Evolutionary conservation across 2,329 filamentous ascomycete species (phyloP).

Genomic region (Coniochaeta sp.): DNA sequence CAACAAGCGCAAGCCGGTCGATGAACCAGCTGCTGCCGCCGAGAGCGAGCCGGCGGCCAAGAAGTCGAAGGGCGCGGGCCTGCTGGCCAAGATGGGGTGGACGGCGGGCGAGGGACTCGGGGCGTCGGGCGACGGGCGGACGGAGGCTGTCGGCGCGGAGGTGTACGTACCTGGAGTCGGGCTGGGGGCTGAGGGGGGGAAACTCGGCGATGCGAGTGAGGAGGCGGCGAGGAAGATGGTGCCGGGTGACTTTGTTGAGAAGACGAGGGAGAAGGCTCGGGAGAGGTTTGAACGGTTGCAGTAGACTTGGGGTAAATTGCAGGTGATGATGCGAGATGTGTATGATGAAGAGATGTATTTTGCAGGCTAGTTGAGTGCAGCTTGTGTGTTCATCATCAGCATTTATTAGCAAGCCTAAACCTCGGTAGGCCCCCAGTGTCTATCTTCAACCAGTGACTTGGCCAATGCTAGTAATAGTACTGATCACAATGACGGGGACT

Average conservation of each 20-base stretch:
- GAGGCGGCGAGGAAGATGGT: conserved; percentile 55
- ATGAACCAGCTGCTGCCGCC: conserved; percentile 20
- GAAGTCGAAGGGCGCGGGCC: conserved; percentile 55
- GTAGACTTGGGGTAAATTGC: conserved; percentile 14
- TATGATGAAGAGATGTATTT: no score
- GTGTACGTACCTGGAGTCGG: conserved; percentile 63
- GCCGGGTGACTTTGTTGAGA: conserved; percentile 54
- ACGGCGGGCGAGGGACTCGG: conserved; percentile 57
- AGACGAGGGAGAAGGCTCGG: conserved; percentile 58
- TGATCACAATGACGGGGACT: not conserved
- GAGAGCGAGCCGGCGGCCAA: conserved; percentile 25
- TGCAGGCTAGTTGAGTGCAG: no score
- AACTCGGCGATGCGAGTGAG: conserved; percentile 58
- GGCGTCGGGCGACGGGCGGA: conserved; percentile 53
- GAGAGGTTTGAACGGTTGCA: conserved; percentile 55
- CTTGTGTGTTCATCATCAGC: no score
- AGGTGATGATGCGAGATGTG: no score
- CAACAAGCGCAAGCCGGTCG: conserved; percentile 23
- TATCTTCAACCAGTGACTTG: no score
- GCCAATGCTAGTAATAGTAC: no score
- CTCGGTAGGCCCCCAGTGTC: no score
- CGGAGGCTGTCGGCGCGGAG: conserved; percentile 54
- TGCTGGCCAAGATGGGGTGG: conserved; percentile 70
- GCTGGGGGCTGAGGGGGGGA: conserved; percentile 61
- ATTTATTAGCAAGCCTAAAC: no score